Base-by-base conservation (phyloP, 164 flowering plant genomes). In the Saururus chinensis region DNA sequence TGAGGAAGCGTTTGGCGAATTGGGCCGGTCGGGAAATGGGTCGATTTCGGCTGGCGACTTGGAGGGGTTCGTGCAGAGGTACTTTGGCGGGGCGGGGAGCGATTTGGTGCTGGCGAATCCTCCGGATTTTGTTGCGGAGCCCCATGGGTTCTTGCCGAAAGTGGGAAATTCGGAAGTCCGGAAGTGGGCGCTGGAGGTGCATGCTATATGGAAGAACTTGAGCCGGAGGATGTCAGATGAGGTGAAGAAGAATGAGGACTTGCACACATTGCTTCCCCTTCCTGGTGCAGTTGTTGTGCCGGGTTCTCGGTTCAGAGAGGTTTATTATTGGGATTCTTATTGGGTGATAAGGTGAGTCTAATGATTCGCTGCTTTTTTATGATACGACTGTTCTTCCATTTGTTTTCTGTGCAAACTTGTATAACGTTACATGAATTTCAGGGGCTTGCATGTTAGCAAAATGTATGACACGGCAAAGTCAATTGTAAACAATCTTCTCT, bases 291-390 rank as follows among this genome's bases (percentile, higher is more conserved):
- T 73, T 14, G 55, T 93, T 0, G 69, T 93, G 56, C 95, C 97
- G 0, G 99, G 99, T 11, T 88, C 96, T 0, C 58, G 99, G 64
- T 93, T 90, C 58, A 67, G 83, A 45, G 99, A 93, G 82, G 87
- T 90, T 63, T 87, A 93, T 68, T 93, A 93, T 57, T 93, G 99
- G 99, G 99, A 93, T 80, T 86, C 96, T 64, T 93, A 84, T 51
- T 90, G 97, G 96, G 82, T 88, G 0, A 88, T 90, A 40, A 83
- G 95, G 99, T 93, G 16, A 53, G 13, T 40, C 22, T 30, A 30
- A 6, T 6, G 2, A 2, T 30, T 30, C 2, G 37, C 37, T 30
- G 6, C 6, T 30, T 30, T 30, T 30, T 30, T 30, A 30, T 30
- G 6, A 30, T 30, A 30, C 2, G 6, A 6, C 37, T 30, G 37